Evolutionary conservation across 352 stramenopile genomes (phyloP), one percentile per base, ranked within the genome.

Genomic region (Pythium coloratum): DNA sequence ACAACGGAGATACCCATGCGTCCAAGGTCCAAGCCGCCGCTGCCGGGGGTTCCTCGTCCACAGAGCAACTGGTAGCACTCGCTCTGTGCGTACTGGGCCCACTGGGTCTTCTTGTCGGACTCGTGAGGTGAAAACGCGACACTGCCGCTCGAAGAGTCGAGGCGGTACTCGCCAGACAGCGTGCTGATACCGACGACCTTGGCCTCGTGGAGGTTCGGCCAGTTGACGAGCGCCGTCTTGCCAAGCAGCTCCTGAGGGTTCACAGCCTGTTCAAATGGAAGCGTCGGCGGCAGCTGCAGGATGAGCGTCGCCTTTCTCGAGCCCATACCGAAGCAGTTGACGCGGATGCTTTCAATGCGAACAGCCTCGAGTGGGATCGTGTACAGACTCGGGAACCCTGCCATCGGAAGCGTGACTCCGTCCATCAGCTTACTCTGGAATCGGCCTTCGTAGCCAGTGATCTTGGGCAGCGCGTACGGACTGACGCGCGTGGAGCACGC

Each of bases 181-280:
- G 69, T 88, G 62, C 78, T 94, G 18, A 97, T 73, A 55, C 76
- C 87, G 16, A 96, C 79, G 44, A 98, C 89, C 33, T 86, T 90
- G 6, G 90, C 97, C 82, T 99, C 97, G 70, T 99, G 96, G 78
- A 99, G 89, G 75, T 99, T 98, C 3, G 97, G 97, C 92, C 96
- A 99, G 79, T 99, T 99, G 6, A 99, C 94, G 66, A 98, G 93
- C 4, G 99, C 81, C 0, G 76, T 91, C 34, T 75, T 81, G 0
- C 84, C 81, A 10, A 95, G 62, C 1, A 95, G 33, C 14, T 81
- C 71, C 13, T 84, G 66, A 7, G 55, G 65, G 26, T 66, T 67
- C 9, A 63, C 46, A 0, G 56, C 69, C 30, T 73, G 20, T 69
- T 56, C 81, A 33, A 74, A 59, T 51, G 55, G 50, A 14, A 50